Percentiles rank a stretch among this genome's conserved stretches.
Evolutionary conservation across 1,284 basidiomycete genomes (phyloP).

Genomic region (Ceratobasidium sp.): DNA sequence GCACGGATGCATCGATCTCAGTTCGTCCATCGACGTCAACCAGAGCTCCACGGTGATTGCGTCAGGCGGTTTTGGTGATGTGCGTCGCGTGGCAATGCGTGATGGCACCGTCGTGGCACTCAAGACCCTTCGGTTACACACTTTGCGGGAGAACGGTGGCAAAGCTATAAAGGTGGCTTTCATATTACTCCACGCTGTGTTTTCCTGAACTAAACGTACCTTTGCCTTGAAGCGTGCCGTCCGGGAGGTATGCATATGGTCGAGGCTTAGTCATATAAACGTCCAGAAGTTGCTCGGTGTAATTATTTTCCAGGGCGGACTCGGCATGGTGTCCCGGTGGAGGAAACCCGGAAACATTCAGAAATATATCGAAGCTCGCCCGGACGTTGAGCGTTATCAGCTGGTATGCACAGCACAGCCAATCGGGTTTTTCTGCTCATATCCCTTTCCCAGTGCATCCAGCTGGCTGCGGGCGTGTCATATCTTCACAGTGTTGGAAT

Average conservation of each 20-base stretch:
- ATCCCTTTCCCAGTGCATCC: neutral
- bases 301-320: neutral
- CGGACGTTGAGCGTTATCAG: neutral
- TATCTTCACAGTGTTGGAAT: neutral
- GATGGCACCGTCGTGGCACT: no score
- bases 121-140: no score
- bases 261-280: neutral
- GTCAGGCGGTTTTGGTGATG: no score
- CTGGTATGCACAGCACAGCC: neutral
- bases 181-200: no score
- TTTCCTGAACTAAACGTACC: neutral
- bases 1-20: no score
- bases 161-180: no score
- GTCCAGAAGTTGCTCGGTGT: neutral
- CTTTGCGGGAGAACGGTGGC: no score
- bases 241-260: constrained; percentile 13
- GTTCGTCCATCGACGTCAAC: no score
- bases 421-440: no score
- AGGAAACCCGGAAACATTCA: neutral
- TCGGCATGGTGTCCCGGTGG: constrained; percentile 6
- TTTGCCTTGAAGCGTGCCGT: neutral
- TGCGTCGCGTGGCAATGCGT: no score
- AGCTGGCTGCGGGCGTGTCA: neutral
- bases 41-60: no score
- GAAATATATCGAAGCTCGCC: neutral